Base-by-base conservation (phyloP, 139 green algal genomes). In the Volvox reticuliferus region DNA sequence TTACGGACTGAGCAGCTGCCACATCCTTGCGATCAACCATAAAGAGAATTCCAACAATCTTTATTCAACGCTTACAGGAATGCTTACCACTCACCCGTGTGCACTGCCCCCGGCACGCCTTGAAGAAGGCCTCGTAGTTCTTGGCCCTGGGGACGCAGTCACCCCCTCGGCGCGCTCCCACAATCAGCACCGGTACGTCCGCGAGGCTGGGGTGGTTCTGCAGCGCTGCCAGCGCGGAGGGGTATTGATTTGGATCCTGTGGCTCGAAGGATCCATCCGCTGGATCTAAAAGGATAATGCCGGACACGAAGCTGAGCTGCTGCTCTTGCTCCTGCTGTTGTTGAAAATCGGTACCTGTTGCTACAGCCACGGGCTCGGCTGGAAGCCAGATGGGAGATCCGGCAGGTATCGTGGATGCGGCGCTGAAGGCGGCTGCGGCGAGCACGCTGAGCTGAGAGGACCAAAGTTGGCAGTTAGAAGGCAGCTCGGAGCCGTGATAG, bases 241-340 rank as follows among this genome's bases (percentile, higher is more conserved):
- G 84, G 68, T 71, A 89, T 28, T 44, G 84, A 6, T 19, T 28
- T 3, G 84, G 84, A 69, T 89, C 84, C 67, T 71, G 84, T 17
- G 36, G 36, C 84, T 89, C 84, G 26, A 71, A 89, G 68, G 84
- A 26, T 28, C 84, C 84, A n/a, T 89, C 68, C 26, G 84, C 84
- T 2, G 84, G 84, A 69, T 89, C 84, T 37, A 89, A 44, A 37
- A 89, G 84, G 9, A 68, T 37, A 1, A 89, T 17, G 0, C 84
- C 84, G 5, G 37, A 32, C 68, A 89, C 44, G 22, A 26, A 50
- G 0, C 0, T 36, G n/a, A 30, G 0, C 32, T 0, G 32, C 1
- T 26, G 21, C 75, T 36, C 28, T 55, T 19, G 75, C 28, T 19
- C 0, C 75, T 81, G 75, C 12, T 55, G 75, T 6, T 19, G 75